These are phyloP conservation scores for Auxenochlorella protothecoides DNA, from an alignment of 139 green algal species.

Conservation along the genomic window DNA sequence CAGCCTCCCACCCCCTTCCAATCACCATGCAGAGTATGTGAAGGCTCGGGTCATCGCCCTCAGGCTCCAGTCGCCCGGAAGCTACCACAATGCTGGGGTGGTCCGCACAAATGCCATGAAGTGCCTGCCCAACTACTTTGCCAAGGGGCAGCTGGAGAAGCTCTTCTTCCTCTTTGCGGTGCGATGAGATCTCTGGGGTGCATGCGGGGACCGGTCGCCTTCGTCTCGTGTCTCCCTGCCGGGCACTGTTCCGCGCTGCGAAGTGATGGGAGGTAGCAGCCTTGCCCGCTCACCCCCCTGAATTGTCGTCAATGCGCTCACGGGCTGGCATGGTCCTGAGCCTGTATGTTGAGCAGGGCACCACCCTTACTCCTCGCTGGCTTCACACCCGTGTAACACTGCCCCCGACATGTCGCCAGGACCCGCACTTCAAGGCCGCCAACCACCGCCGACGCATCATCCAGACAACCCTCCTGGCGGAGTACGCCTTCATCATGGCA, in stretches of 20 bases:
- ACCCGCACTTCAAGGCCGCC: constrained; percentile 78
- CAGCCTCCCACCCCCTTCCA: no score
- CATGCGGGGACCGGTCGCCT: no score
- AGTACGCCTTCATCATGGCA: constrained; percentile 89
- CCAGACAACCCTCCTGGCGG: constrained; percentile 65
- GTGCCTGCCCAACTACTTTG: constrained; percentile 90
- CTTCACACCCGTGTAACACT: not conserved
- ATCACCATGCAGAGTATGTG: constrained; percentile 64
- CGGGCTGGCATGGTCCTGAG: no score
- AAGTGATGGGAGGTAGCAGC: no score
- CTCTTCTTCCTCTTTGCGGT: constrained; percentile 98
- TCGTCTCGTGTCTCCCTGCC: no score
- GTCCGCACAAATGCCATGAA: constrained; percentile 93
- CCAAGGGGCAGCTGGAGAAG: constrained; percentile 87
- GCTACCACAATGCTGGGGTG: constrained; percentile 62
- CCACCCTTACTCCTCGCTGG: no score
- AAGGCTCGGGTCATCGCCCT: constrained; percentile 71
- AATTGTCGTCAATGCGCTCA: no score
- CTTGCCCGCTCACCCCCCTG: no score
- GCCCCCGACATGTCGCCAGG: constrained; percentile 26
- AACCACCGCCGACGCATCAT: constrained; percentile 87
- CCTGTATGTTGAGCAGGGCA: no score
- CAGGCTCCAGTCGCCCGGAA: constrained; percentile 44
- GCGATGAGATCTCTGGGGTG: constrained; percentile 3
- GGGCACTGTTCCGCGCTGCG: no score